A percentile compares a stretch with the other conserved stretches of the same genome.
phyloP scores from a whole-genome alignment of 768 basidiomycete genomes.

The Termitomyces sp. region DNA sequence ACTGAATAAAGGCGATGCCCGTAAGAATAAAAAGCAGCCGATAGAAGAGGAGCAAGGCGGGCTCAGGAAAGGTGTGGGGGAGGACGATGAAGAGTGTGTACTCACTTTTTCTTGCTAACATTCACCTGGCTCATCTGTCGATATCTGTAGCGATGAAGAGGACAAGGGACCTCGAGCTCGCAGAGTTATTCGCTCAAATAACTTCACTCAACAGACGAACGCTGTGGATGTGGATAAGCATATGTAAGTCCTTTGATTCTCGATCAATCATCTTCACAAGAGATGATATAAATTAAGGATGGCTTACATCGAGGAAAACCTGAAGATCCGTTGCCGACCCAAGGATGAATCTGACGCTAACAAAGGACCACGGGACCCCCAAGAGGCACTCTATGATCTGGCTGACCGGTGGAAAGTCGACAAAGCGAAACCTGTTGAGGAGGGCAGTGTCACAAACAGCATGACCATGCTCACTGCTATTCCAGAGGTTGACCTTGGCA shows the following conservation, averaged over 20 bases:
- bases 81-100: conserved; percentile 61
- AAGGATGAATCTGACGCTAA: conserved; percentile 40
- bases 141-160: conserved; percentile 43
- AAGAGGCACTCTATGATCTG: conserved; percentile 72
- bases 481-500: conserved; percentile 96
- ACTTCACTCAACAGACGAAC: conserved; percentile 98
- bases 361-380: conserved; percentile 53
- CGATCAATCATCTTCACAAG: not conserved
- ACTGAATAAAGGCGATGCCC: conserved; percentile 77
- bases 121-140: not conserved
- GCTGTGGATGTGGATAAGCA: conserved; percentile 96
- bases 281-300: conserved; percentile 51
- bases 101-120: not conserved
- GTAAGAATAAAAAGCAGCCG: conserved; percentile 59
- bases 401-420: conserved; percentile 61
- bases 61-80: conserved; percentile 41
- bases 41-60: conserved; percentile 50
- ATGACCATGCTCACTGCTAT: conserved; percentile 96
- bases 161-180: conserved; percentile 69
- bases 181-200: conserved; percentile 74
- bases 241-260: conserved; percentile 54
- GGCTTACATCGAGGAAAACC: conserved; percentile 95
- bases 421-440: conserved; percentile 61
- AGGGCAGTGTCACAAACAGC: conserved; percentile 91
- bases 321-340: conserved; percentile 64